A percentile compares a stretch with the other conserved stretches of the same genome.
Conservation (phyloP, 768 basidiomycete genomes). For the Agaricus blazei region DNA sequence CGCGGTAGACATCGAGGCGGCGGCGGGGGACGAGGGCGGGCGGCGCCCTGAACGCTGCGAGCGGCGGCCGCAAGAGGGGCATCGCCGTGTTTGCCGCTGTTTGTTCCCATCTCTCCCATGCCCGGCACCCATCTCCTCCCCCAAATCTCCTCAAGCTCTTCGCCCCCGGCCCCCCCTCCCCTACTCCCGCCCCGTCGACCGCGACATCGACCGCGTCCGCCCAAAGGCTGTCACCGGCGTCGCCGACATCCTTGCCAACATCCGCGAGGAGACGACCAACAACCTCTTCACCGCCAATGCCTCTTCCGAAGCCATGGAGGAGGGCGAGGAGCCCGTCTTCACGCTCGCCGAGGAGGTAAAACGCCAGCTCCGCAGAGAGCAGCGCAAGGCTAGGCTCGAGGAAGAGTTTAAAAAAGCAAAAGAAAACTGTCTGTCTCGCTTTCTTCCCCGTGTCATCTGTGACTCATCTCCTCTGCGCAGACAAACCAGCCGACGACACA, state of each 20-base stretch:
- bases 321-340: conserved; percentile 76
- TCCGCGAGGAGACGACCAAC: conserved; percentile 76
- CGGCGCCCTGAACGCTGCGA: too few species aligned
- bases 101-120: conserved; percentile 24
- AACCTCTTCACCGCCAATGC: conserved; percentile 45
- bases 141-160: conserved; percentile 97
- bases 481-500: conserved; percentile 88
- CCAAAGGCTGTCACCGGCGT: conserved; percentile 72
- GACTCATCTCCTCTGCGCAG: conserved; percentile 35
- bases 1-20: conserved; percentile 63
- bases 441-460: background rate
- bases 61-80: conserved; percentile 13
- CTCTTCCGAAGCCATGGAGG: conserved; percentile 64
- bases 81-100: conserved; percentile 28
- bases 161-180: conserved; percentile 85
- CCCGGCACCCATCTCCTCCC: conserved; percentile 82
- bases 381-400: conserved; percentile 67
- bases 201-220: conserved; percentile 70
- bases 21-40: conserved; percentile 39
- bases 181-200: conserved; percentile 81
- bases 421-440: conserved; percentile 66
- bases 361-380: conserved; percentile 72
- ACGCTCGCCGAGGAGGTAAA: conserved; percentile 83
- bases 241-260: conserved; percentile 61
- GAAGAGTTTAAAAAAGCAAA: conserved; percentile 78